These are phyloP conservation scores for Cutaneotrichosporon cyanovorans DNA, from an alignment of 1,284 basidiomycete species.

Conservation along the genomic window DNA sequence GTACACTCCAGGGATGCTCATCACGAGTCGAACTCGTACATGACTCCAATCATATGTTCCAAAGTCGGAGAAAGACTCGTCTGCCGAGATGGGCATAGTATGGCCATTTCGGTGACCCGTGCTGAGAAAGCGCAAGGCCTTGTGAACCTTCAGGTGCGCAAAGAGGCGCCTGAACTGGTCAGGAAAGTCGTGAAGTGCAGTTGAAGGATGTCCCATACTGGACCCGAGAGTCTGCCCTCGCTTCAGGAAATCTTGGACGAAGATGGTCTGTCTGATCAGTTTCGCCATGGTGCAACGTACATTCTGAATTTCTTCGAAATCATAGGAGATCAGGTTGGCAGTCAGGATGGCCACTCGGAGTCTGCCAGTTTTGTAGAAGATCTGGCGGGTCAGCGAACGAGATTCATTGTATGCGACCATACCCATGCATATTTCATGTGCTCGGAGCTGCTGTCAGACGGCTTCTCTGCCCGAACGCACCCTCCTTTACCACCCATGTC, in stretches of 20 bases:
- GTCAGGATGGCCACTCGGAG: slow-evolving; percentile 40
- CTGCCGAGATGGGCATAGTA: slow-evolving; percentile 21
- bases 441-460: slow-evolving; percentile 12
- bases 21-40: slow-evolving; percentile 38
- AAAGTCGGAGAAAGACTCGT: slow-evolving; percentile 19
- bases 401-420: slow-evolving; percentile 3
- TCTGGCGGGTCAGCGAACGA: slow-evolving; percentile 17
- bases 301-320: slow-evolving; percentile 44
- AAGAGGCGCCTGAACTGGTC: slow-evolving; percentile 35
- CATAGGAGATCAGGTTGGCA: slow-evolving; percentile 42
- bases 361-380: slow-evolving; percentile 44
- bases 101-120: slow-evolving; percentile 25
- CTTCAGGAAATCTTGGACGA: slow-evolving; percentile 43
- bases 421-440: slow-evolving; percentile 45
- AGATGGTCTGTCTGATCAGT: slow-evolving; percentile 33
- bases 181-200: slow-evolving; percentile 28
- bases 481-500: slow-evolving; percentile 29
- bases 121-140: slow-evolving; percentile 26
- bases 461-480: slow-evolving; percentile 11
- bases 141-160: slow-evolving; percentile 34
- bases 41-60: slow-evolving; percentile 38
- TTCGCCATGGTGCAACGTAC: slow-evolving; percentile 16
- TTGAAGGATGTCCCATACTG: neutral
- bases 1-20: slow-evolving; percentile 38
- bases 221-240: neutral